A percentile compares a stretch with the other conserved stretches of the same genome.
phyloP scores from a whole-genome alignment of 306 rosid genomes.

The Casuarina cunninghamiana region DNA sequence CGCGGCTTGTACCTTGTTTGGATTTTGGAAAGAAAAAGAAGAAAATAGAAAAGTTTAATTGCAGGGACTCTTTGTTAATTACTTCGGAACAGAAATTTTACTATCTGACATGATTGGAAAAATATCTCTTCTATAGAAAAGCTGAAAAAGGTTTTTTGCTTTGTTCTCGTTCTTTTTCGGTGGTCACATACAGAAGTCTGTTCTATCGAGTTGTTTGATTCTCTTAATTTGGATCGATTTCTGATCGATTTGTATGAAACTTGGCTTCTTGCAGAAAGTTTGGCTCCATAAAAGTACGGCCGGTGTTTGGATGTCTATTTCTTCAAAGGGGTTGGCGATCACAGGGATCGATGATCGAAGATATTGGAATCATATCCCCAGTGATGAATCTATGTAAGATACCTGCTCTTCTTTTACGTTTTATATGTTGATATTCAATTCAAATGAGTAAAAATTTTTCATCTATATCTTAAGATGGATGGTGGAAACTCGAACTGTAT shows the following conservation, averaged over 20 bases:
- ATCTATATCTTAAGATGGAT: slow-evolving; percentile 22
- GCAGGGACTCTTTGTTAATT: neutral
- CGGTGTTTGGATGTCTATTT: slow-evolving; percentile 65
- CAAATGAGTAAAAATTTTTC: slow-evolving; percentile 20
- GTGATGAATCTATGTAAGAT: slow-evolving; percentile 76
- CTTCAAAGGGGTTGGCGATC: slow-evolving; percentile 74
- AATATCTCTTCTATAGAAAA: no score
- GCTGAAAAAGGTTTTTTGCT: neutral
- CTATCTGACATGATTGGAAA: neutral
- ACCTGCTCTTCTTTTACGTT: neutral
- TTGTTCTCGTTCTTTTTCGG: slow-evolving; percentile 1
- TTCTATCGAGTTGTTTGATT: neutral
- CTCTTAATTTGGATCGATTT: slow-evolving; percentile 1
- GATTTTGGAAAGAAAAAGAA: neutral
- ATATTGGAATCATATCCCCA: slow-evolving; percentile 66
- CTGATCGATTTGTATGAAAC: slow-evolving; percentile 20
- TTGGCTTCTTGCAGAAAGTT: slow-evolving; percentile 56
- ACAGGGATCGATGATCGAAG: slow-evolving; percentile 85
- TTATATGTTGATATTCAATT: slow-evolving; percentile 10
- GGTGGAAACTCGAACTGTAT: slow-evolving; percentile 27
- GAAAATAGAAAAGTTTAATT: neutral
- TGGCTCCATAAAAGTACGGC: slow-evolving; percentile 85
- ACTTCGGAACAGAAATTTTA: neutral
- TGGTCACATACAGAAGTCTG: slow-evolving; percentile 4
- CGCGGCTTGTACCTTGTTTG: neutral